phyloP scores from a whole-genome alignment of 306 rosid species.

The Sicyos baderoa region DNA sequence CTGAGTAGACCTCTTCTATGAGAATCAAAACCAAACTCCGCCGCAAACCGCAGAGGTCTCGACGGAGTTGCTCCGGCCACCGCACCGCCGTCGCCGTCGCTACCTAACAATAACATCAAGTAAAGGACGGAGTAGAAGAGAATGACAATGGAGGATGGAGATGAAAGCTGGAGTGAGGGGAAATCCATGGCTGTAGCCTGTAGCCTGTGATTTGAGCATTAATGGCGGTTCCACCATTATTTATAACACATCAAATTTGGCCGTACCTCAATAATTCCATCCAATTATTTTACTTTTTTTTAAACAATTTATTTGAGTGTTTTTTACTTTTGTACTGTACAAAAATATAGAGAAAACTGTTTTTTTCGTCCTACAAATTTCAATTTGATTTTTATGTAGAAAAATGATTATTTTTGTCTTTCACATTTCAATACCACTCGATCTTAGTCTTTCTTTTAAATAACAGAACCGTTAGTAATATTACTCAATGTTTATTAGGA shows the following conservation, averaged over 20 bases:
- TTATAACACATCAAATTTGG: neutral
- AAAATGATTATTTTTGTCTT: too few species aligned
- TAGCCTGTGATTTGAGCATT: neutral
- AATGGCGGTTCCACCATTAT: conserved; percentile 15
- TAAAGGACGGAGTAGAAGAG: neutral
- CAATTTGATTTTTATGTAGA: too few species aligned
- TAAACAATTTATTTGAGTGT: too few species aligned
- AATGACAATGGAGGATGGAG: neutral
- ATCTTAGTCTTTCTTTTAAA: too few species aligned
- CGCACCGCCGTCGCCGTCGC: neutral
- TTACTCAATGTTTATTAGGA: too few species aligned
- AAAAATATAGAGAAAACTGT: too few species aligned
- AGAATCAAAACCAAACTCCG: neutral
- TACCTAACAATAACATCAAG: neutral
- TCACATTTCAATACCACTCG: too few species aligned
- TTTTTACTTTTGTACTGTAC: too few species aligned
- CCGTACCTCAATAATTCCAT: neutral
- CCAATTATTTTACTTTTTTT: too few species aligned
- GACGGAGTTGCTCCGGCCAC: conserved; percentile 13
- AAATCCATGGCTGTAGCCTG: neutral
- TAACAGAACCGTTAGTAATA: too few species aligned
- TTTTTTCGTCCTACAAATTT: too few species aligned
- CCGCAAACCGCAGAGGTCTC: neutral
- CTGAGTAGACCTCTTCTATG: conserved; percentile 26
- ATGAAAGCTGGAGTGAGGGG: neutral